Conservation (phyloP, 1,284 basidiomycete species). For the Trichosporon inkin region DNA sequence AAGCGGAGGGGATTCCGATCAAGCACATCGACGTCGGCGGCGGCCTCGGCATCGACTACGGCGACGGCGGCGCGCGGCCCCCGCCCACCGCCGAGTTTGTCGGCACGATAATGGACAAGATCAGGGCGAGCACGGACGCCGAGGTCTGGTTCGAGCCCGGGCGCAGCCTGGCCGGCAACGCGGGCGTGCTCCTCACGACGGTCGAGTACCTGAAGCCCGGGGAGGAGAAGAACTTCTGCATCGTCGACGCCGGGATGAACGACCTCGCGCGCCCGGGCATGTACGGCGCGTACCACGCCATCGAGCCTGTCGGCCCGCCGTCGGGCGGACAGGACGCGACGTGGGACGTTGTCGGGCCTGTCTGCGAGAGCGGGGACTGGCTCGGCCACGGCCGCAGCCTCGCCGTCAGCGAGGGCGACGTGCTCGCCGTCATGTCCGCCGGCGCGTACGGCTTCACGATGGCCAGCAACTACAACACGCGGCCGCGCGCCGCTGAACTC, state of each 20-base stretch:
- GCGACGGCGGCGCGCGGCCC: slow-evolving; percentile 5
- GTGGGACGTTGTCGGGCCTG: slow-evolving; percentile 15
- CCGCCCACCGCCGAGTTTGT: slow-evolving; percentile 11
- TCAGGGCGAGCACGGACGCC: not conserved
- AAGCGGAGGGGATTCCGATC: slow-evolving; percentile 11
- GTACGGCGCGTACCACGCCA: slow-evolving; percentile 12
- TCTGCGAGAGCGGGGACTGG: slow-evolving; percentile 21
- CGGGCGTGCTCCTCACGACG: slow-evolving; percentile 14
- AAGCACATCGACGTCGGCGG: slow-evolving; percentile 17
- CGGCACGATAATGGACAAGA: slow-evolving; percentile 3
- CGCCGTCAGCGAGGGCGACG: not conserved
- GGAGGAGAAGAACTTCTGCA: slow-evolving; percentile 16
- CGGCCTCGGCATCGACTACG: slow-evolving; percentile 18
- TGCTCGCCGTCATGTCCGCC: slow-evolving; percentile 7
- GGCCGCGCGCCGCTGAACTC: slow-evolving; percentile 12
- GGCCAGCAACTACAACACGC: slow-evolving; percentile 17
- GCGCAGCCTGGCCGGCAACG: slow-evolving; percentile 9
- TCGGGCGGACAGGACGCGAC: not conserved
- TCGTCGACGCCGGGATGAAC: slow-evolving; percentile 20
- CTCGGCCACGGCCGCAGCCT: slow-evolving; percentile 8
- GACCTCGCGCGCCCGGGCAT: slow-evolving; percentile 13
- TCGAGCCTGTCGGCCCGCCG: not conserved
- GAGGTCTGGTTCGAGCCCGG: slow-evolving; percentile 20
- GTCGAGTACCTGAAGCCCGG: slow-evolving; percentile 14
- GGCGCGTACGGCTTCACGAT: slow-evolving; percentile 15